Conservation (phyloP, 139 green algal genomes). For the Asterochloris erici region DNA sequence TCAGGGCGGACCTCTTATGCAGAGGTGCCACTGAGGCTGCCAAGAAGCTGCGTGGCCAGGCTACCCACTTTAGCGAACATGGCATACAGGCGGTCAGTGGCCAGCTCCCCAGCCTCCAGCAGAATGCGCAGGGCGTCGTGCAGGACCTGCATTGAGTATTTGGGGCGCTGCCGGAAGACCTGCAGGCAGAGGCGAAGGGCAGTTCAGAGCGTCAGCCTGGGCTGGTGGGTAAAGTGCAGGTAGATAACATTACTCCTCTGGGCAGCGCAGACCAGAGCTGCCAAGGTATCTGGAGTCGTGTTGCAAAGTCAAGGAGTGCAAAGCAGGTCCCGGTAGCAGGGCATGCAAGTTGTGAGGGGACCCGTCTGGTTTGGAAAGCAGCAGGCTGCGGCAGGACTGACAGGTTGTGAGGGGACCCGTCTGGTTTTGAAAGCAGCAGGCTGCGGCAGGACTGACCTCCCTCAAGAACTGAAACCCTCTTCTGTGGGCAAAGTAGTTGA, state of each 20-base stretch:
- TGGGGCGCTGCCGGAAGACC: no score
- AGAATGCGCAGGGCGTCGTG: no score
- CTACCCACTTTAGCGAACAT: no score
- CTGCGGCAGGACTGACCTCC: slow-evolving; percentile 12
- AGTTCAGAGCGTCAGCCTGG: no score
- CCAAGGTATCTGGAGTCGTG: neutral
- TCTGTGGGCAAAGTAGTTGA: slow-evolving; percentile 38
- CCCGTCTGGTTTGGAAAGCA: neutral
- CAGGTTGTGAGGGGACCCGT: neutral
- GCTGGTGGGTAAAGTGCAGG: no score
- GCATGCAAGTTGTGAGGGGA: neutral
- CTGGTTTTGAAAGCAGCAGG: neutral
- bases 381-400: neutral
- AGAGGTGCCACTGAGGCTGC: no score
- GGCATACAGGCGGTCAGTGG: no score
- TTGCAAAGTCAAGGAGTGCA: neutral
- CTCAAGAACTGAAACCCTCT: slow-evolving; percentile 3
- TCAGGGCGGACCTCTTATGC: no score
- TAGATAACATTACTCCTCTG: neutral
- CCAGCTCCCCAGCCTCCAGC: no score
- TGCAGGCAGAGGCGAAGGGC: no score
- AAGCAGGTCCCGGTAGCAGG: neutral
- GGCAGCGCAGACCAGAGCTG: neutral
- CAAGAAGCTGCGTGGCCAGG: no score
- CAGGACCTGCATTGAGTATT: no score